Evolutionary conservation across 352 stramenopile genomes (phyloP), one percentile per base, ranked within the genome.

Genomic region (Phytophthora cajani): DNA sequence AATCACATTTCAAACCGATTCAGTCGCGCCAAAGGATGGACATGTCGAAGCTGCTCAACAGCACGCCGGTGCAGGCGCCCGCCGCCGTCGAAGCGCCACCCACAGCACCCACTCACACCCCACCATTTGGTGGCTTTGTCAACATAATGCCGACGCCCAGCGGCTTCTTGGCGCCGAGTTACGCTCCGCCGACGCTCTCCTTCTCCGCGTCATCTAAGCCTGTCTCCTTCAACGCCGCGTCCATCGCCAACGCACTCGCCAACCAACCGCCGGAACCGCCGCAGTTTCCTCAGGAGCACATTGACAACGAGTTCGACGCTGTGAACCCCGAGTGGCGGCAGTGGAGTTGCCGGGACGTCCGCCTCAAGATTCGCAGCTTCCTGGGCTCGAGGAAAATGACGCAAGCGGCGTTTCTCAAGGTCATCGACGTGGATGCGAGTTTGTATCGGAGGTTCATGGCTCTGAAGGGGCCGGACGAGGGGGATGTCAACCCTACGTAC

Each of bases 401-500:
- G 21, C 75, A 84, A 67, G 74, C 77, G 10, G 74, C 69, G 38
- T 85, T 79, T 23, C 68, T 87, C 1, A 52, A 63, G 16, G 38
- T 61, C 14, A 75, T 84, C 53, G 47, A 74, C 33, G 65, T 69
- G 66, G 79, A 87, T 56, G 64, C 63, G 54, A 79, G 80, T 46
- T 80, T 71, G 50, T 87, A 69, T 58, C 65, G 64, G 44, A 55
- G 63, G 7, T 88, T 84, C 62, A 88, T 88, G 78, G 61, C 64
- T 44, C 65, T 79, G 64, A 85, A 71, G 42, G 62, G 67, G 19
- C 56, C 65, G 40, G 68, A 72, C 52, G 23, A 64, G 3, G 78
- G 73, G 25, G 62, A 46, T 5, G 58, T 66, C 62, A 85, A 82
- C 58, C 38, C 49, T 21, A 78, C 67, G 53, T 84, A 82, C 57